Base-by-base conservation (phyloP, 139 green algal genomes). In the Chlamydomonas sp. region DNA sequence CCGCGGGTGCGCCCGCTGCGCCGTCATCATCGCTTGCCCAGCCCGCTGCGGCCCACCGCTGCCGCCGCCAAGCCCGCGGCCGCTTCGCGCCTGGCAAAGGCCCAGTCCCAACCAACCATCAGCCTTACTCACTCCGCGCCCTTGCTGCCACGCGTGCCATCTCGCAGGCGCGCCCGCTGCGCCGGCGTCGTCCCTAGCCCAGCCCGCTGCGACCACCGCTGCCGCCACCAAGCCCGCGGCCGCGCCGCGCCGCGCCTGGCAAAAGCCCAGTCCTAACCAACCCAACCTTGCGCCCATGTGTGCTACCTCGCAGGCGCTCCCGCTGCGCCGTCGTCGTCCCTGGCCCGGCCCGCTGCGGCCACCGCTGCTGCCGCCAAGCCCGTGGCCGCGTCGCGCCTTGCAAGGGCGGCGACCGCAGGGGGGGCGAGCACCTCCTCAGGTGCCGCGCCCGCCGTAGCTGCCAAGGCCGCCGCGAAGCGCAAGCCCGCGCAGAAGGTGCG, bases 301-400 rank as follows among this genome's bases (percentile, higher is more conserved):
- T n/a, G n/a, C n/a, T n/a, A n/a, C n/a, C n/a, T n/a, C n/a, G 49
- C 2, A 0, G 24, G 20, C 22, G 38, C 24, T 20, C 43, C 43
- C 43, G 20, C 13, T 13, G 43, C 16, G 43, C 16, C 16, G 43
- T 54, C 43, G 16, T 54, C 43, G 16, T 54, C 67, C 67, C 30
- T 34, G 24, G n/a, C 37, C 30, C 26, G 24, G 5, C 33, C 16
- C n/a, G 35, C 68, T 30, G 61, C 35, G 8, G 35, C 39, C 26
- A 65, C 37, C 24, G 70, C 61, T 26, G 70, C 70, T 74, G 66
- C 60, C 71, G 33, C 69, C 69, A 5, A n/a, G n/a, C n/a, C n/a
- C n/a, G n/a, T n/a, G n/a, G n/a, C n/a, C n/a, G n/a, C n/a, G n/a
- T n/a, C n/a, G n/a, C n/a, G n/a, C n/a, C n/a, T n/a, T n/a, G n/a